Conservation (phyloP, 1,139 yeast species). For the Magnusiomyces suaveolens region DNA sequence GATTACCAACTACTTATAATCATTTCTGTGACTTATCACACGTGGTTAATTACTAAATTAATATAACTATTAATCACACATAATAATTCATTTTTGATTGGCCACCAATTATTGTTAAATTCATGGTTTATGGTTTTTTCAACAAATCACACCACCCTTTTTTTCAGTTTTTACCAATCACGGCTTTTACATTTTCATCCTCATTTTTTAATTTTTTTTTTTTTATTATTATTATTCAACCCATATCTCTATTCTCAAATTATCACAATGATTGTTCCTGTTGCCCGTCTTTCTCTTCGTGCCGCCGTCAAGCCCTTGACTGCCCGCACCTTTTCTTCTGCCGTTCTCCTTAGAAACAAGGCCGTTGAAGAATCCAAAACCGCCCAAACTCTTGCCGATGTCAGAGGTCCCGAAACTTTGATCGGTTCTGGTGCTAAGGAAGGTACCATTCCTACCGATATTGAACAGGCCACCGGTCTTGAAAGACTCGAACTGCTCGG, state of each 20-base stretch:
- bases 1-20: too few species aligned
- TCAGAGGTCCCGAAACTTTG: slow-evolving; percentile 68
- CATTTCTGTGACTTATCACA: too few species aligned
- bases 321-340: slow-evolving; percentile 16
- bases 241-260: neutral
- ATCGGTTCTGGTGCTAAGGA: slow-evolving; percentile 82
- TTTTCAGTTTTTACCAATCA: neutral
- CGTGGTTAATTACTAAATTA: too few species aligned
- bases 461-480: slow-evolving; percentile 96
- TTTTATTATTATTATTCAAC: neutral
- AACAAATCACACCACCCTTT: neutral
- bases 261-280: slow-evolving; percentile 17
- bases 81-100: neutral
- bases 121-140: too few species aligned
- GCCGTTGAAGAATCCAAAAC: slow-evolving; percentile 39
- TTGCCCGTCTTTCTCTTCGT: slow-evolving; percentile 18
- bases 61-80: too few species aligned
- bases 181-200: neutral
- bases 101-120: too few species aligned
- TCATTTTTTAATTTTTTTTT: neutral
- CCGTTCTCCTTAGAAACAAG: slow-evolving; percentile 18
- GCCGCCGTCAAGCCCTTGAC: slow-evolving; percentile 16
- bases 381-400: slow-evolving; percentile 64
- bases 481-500: slow-evolving; percentile 94
- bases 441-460: slow-evolving; percentile 82